These are phyloP conservation scores for Trichophyton simii DNA, from an alignment of 2,329 filamentous ascomycete species.

Conservation along the genomic window DNA sequence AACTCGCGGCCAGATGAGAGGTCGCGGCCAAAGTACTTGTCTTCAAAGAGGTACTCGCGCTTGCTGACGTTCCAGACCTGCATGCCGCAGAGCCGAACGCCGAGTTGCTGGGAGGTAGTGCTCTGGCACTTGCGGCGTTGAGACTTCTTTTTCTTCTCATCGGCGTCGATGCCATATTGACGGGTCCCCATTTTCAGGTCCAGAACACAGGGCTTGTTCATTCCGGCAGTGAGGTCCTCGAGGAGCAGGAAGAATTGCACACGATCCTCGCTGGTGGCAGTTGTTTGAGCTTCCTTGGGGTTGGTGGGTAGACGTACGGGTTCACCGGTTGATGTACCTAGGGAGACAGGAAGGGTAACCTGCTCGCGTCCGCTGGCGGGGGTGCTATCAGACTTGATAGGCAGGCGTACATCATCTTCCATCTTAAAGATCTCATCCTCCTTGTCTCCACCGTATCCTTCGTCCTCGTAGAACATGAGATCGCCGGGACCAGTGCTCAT, in stretches of 20 bases:
- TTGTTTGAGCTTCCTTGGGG: slow-evolving; percentile 58
- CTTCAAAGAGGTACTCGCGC: slow-evolving; percentile 82
- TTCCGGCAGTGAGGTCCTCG: slow-evolving; percentile 89
- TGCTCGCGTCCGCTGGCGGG: neutral
- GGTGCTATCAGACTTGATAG: neutral
- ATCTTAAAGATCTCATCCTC: slow-evolving; percentile 59
- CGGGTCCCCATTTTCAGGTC: slow-evolving; percentile 98
- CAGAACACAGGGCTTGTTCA: slow-evolving; percentile 92
- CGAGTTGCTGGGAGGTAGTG: slow-evolving; percentile 82
- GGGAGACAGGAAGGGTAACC: slow-evolving; percentile 11
- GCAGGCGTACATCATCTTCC: slow-evolving; percentile 40
- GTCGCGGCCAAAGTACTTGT: slow-evolving; percentile 92
- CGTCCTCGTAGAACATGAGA: slow-evolving; percentile 82
- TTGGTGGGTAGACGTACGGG: slow-evolving; percentile 46
- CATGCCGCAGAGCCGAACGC: slow-evolving; percentile 86
- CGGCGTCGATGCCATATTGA: slow-evolving; percentile 88
- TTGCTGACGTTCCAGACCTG: slow-evolving; percentile 86
- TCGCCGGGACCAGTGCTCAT: slow-evolving; percentile 59
- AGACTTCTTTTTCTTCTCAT: slow-evolving; percentile 81
- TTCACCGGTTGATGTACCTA: slow-evolving; percentile 14
- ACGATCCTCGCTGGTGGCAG: slow-evolving; percentile 38
- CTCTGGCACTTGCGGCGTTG: slow-evolving; percentile 84
- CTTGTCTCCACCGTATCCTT: slow-evolving; percentile 69
- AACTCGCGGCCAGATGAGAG: slow-evolving; percentile 82
- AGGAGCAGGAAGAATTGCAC: slow-evolving; percentile 87